Conservation (phyloP, 1,284 basidiomycete species). For the Tilletia horrida region DNA sequence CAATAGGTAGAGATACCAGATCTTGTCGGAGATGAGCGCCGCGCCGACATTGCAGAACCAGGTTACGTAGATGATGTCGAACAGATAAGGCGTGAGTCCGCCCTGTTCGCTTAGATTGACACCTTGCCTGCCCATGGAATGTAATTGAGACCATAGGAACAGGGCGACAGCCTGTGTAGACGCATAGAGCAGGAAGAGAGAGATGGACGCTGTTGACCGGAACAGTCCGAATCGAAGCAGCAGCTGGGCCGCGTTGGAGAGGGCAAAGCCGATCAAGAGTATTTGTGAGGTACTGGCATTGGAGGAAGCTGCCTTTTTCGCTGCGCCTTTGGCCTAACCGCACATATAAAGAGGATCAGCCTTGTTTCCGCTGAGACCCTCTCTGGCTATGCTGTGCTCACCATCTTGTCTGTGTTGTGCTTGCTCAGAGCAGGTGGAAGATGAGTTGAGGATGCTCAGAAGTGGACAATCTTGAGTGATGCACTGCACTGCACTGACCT, state of each 20-base stretch:
- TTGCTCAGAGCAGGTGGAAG: neutral
- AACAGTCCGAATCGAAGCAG: slow-evolving; percentile 37
- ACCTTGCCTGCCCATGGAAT: slow-evolving; percentile 50
- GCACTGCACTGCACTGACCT: no score
- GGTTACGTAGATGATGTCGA: slow-evolving; percentile 56
- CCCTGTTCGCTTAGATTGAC: slow-evolving; percentile 45
- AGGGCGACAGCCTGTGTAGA: slow-evolving; percentile 48
- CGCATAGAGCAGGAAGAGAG: slow-evolving; percentile 32
- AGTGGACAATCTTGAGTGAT: neutral
- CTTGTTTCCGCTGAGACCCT: no score
- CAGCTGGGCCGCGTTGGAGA: slow-evolving; percentile 45
- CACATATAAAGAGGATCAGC: no score
- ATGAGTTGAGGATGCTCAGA: neutral
- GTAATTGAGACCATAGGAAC: slow-evolving; percentile 41
- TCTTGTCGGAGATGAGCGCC: slow-evolving; percentile 43
- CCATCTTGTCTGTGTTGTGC: neutral
- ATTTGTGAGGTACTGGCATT: slow-evolving; percentile 39
- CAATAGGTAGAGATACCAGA: slow-evolving; percentile 51
- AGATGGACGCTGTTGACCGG: slow-evolving; percentile 22
- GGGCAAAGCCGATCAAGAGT: slow-evolving; percentile 44
- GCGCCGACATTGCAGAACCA: slow-evolving; percentile 55
- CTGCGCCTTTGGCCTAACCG: slow-evolving; percentile 11
- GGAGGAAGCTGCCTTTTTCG: slow-evolving; percentile 12
- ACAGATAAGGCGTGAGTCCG: slow-evolving; percentile 56
- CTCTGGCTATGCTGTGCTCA: neutral